Conservation (phyloP, 495 filamentous ascomycete genomes). For the Hypomontagnella monticulosa region DNA sequence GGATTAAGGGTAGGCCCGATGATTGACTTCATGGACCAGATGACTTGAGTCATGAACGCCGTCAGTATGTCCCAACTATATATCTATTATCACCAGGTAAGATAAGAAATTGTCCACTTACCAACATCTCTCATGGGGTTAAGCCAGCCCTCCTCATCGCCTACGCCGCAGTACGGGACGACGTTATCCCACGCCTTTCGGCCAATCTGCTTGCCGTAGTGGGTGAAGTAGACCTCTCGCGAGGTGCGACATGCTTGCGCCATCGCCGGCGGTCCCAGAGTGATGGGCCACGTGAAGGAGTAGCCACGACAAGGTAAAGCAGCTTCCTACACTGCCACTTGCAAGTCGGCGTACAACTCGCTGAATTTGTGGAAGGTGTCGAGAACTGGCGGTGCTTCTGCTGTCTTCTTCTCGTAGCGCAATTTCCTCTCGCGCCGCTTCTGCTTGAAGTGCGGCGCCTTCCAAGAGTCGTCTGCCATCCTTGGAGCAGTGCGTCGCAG, state of each 20-base stretch:
- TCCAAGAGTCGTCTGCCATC: too few species aligned
- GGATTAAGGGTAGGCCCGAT: too few species aligned
- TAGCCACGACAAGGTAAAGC: constrained; percentile 29
- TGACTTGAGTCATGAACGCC: too few species aligned
- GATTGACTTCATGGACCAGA: too few species aligned
- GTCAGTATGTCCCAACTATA: too few species aligned
- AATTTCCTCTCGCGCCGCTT: too few species aligned
- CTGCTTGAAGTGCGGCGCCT: too few species aligned
- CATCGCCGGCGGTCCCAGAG: background rate
- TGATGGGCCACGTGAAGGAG: background rate
- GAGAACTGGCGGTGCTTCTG: too few species aligned
- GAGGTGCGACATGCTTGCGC: background rate
- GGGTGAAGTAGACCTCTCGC: background rate
- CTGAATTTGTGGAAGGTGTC: constrained; percentile 42
- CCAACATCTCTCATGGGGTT: background rate
- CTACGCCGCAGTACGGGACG: background rate
- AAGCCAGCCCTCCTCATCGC: constrained; percentile 5
- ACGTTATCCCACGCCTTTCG: background rate
- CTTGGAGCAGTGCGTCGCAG: too few species aligned
- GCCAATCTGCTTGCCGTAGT: background rate
- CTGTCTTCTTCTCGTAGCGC: too few species aligned
- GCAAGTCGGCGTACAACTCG: constrained; percentile 57
- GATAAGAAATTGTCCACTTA: background rate
- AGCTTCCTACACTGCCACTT: constrained; percentile 58
- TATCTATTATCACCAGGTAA: too few species aligned